These are phyloP conservation scores for Lathyrus oleraceus DNA, from an alignment of 306 rosid species.

Conservation along the genomic window DNA sequence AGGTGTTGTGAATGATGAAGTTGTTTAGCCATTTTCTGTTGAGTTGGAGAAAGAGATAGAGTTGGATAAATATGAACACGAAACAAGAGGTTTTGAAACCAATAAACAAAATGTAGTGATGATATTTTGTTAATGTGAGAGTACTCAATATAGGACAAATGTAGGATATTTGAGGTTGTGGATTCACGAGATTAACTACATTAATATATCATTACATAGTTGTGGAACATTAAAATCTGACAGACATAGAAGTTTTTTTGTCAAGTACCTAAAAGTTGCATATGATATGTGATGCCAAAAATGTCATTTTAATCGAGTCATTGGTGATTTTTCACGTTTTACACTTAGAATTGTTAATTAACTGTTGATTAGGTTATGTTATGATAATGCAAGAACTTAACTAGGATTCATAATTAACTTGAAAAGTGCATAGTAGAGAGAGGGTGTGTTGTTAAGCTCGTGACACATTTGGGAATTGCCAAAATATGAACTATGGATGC, in stretches of 20 bases:
- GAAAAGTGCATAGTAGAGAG: conserved; percentile 2
- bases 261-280: not conserved
- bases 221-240: not conserved
- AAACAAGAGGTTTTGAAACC: conserved; percentile 16
- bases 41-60: conserved; percentile 10
- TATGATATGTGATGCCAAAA: conserved; percentile 4
- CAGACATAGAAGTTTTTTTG: not conserved
- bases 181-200: not conserved
- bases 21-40: conserved; percentile 41
- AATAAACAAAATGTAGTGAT: conserved; percentile 19
- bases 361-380: not conserved
- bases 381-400: not conserved
- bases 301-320: conserved; percentile 24
- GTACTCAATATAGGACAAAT: not conserved
- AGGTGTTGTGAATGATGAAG: conserved; percentile 34
- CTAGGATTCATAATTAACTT: not conserved
- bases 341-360: not conserved
- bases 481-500: not conserved
- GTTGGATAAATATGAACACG: conserved; percentile 11
- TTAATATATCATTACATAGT: not conserved
- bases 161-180: not conserved
- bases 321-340: conserved; percentile 10
- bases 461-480: conserved; percentile 13
- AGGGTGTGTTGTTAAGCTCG: conserved; percentile 15
- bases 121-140: not conserved